phyloP scores from a whole-genome alignment of 1,284 basidiomycete genomes.

The Cutaneotrichosporon mucoides region DNA sequence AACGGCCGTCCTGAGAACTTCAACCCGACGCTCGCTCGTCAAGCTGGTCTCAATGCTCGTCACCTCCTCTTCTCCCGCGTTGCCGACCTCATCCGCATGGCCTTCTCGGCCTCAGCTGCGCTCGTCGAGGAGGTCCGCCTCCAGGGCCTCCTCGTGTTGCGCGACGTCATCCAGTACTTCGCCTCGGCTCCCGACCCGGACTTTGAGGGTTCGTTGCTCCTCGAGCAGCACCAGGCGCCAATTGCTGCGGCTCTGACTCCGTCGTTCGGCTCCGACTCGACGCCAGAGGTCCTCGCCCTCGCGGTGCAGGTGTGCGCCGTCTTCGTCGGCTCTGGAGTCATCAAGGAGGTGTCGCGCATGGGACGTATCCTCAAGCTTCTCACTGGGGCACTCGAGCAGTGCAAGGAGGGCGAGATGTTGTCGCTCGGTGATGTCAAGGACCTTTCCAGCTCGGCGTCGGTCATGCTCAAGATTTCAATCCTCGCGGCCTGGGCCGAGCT shows the following conservation, averaged over 20 bases:
- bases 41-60: conserved; percentile 32
- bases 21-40: conserved; percentile 62
- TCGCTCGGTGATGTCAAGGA: conserved; percentile 82
- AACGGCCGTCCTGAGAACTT: conserved; percentile 77
- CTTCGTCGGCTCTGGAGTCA: conserved; percentile 93
- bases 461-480: conserved; percentile 91
- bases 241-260: conserved; percentile 98
- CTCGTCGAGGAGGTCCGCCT: conserved; percentile 92
- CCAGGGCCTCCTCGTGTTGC: conserved; percentile 83
- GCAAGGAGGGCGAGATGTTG: conserved; percentile 76
- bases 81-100: conserved; percentile 89
- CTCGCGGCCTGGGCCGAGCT: conserved; percentile 95
- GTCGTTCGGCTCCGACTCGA: conserved; percentile 89
- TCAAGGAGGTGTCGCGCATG: conserved; percentile 85
- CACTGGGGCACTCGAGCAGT: conserved; percentile 82
- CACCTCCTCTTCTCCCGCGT: conserved; percentile 45
- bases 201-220: conserved; percentile 79
- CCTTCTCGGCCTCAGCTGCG: conserved; percentile 93
- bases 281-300: conserved; percentile 88
- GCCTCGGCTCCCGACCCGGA: conserved; percentile 83
- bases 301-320: conserved; percentile 92
- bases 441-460: conserved; percentile 86
- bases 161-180: conserved; percentile 92
- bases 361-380: conserved; percentile 89
- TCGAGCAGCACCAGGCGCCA: conserved; percentile 99